Conservation (phyloP, 768 basidiomycete species). For the Auricularia cornea region DNA sequence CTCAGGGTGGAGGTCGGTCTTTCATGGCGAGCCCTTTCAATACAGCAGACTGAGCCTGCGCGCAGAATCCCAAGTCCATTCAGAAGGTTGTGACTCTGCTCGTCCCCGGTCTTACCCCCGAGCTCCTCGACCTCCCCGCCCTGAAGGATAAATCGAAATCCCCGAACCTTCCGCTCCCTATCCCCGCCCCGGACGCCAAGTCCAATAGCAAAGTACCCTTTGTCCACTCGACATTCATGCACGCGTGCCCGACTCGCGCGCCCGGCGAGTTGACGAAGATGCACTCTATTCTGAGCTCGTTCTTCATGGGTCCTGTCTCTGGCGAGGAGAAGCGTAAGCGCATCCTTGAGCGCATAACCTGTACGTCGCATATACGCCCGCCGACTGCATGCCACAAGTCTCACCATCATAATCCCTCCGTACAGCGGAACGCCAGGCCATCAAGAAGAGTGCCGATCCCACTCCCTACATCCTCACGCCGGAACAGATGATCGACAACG, state of each 20-base stretch:
- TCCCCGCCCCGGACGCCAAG: conserved; percentile 25
- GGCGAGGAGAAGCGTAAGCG: conserved; percentile 72
- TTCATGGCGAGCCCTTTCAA: conserved; percentile 12
- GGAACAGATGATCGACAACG: conserved; percentile 90
- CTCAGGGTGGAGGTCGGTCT: conserved; percentile 79
- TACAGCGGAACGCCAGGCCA: conserved; percentile 42
- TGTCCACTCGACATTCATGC: conserved; percentile 74
- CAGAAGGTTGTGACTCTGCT: conserved; percentile 73
- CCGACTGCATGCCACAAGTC: neutral
- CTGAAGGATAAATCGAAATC: conserved; percentile 43
- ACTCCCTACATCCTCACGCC: conserved; percentile 63
- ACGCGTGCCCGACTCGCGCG: conserved; percentile 87
- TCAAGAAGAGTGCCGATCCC: conserved; percentile 49
- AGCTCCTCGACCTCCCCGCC: conserved; percentile 56
- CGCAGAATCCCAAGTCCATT: conserved; percentile 63
- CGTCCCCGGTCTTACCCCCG: conserved; percentile 78
- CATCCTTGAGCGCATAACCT: conserved; percentile 29
- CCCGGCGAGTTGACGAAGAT: conserved; percentile 82
- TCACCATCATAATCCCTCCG: conserved; percentile 3
- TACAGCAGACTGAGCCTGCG: neutral
- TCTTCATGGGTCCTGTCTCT: conserved; percentile 75
- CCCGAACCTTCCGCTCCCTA: conserved; percentile 45
- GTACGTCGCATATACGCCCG: conserved; percentile 19
- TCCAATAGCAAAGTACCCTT: conserved; percentile 37
- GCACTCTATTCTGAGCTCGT: conserved; percentile 75